Evolutionary conservation across 305 asterid species (phyloP).

Genomic region (Solanum hybrid): DNA sequence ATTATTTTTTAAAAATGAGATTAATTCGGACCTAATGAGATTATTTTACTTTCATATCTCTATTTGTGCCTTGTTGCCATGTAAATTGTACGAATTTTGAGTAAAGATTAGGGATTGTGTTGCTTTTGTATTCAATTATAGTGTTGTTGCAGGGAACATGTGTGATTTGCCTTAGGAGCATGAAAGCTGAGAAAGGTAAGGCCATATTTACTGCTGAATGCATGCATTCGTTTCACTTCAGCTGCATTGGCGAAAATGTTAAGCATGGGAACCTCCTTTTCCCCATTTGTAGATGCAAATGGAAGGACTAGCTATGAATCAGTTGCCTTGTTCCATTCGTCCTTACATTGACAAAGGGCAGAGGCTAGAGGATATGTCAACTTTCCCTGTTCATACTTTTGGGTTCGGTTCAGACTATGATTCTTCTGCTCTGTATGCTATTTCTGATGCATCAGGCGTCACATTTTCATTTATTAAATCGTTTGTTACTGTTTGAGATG

Average conservation of each 20-base stretch:
- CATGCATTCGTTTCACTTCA: constrained; percentile 7
- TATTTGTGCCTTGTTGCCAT: no score
- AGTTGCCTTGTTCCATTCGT: neutral
- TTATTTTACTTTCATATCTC: no score
- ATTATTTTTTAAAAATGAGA: neutral
- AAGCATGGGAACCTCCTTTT: no score
- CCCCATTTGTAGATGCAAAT: no score
- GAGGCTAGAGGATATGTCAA: neutral
- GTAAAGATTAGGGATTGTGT: neutral
- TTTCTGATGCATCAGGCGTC: neutral
- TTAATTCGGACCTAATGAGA: neutral
- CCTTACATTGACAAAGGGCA: neutral
- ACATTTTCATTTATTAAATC: neutral
- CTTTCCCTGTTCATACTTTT: neutral
- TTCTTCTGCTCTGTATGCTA: neutral
- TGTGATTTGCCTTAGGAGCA: constrained; percentile 15
- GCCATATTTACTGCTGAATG: constrained; percentile 27
- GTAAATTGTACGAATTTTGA: neutral
- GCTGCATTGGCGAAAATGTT: no score
- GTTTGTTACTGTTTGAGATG: neutral
- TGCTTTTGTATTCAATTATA: neutral
- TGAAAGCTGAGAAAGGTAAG: constrained; percentile 9
- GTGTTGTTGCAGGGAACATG: constrained; percentile 7
- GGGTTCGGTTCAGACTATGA: neutral
- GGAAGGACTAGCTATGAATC: neutral